Conservation (phyloP, 1,284 basidiomycete genomes). For the Leccinum pseudoinsigne region DNA sequence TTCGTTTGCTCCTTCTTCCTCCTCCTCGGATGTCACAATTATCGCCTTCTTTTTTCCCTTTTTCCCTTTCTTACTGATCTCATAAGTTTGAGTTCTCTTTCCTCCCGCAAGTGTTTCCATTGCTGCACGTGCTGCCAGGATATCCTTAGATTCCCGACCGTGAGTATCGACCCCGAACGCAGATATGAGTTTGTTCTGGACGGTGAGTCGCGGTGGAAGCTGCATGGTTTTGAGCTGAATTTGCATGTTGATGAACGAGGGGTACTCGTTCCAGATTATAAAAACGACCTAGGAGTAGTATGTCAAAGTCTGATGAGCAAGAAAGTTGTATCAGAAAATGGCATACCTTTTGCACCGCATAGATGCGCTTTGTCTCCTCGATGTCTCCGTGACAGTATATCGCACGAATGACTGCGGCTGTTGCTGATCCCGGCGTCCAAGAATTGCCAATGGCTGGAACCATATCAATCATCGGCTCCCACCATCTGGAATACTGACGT, state of each 20-base stretch:
- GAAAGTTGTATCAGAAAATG: not conserved
- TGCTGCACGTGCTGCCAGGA: not conserved
- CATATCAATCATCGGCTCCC: not conserved
- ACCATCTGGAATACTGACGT: not conserved
- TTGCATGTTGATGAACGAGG: not conserved
- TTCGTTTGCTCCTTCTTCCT: no score
- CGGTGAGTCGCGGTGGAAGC: not conserved
- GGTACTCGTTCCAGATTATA: not conserved
- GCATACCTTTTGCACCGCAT: not conserved
- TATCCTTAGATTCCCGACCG: not conserved
- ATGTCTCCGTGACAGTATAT: not conserved
- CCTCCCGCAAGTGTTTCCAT: not conserved
- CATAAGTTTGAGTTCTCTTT: no score
- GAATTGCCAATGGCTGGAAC: not conserved
- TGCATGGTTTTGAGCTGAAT: not conserved
- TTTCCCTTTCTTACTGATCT: no score
- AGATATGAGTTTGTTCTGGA: not conserved
- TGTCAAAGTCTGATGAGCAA: not conserved
- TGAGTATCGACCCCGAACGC: not conserved
- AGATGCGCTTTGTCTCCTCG: not conserved
- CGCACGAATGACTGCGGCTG: not conserved
- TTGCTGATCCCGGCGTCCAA: not conserved
- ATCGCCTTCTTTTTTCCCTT: not conserved
- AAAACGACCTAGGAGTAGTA: not conserved
- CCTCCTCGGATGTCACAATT: not conserved